Evolutionary conservation across 108 stramenopile genomes (phyloP).

Genomic region (Seminavis robusta): DNA sequence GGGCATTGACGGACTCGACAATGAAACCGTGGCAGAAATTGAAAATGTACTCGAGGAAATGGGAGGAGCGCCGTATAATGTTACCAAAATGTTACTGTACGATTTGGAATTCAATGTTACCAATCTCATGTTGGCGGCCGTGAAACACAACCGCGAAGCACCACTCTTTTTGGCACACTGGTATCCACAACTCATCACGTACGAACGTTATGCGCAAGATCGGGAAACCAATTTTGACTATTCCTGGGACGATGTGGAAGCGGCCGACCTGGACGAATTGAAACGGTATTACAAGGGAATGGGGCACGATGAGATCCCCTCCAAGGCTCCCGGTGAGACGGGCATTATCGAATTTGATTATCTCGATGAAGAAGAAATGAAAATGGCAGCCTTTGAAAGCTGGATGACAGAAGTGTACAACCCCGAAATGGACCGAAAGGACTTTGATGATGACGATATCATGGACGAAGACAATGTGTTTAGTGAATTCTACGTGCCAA

Average conservation of each 20-base stretch:
- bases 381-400: slow-evolving; percentile 78
- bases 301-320: slow-evolving; percentile 76
- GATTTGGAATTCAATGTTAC: slow-evolving; percentile 82
- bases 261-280: slow-evolving; percentile 70
- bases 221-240: slow-evolving; percentile 71
- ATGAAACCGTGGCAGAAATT: slow-evolving; percentile 48
- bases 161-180: slow-evolving; percentile 79
- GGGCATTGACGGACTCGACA: slow-evolving; percentile 41
- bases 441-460: slow-evolving; percentile 81
- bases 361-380: slow-evolving; percentile 79
- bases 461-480: slow-evolving; percentile 77
- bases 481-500: slow-evolving; percentile 54
- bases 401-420: slow-evolving; percentile 89
- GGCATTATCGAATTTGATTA: slow-evolving; percentile 70
- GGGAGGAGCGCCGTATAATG: slow-evolving; percentile 29
- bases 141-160: slow-evolving; percentile 77
- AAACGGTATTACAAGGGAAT: slow-evolving; percentile 72
- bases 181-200: slow-evolving; percentile 75
- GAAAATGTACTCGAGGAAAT: slow-evolving; percentile 31
- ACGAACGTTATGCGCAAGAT: slow-evolving; percentile 59
- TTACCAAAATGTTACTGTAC: slow-evolving; percentile 71
- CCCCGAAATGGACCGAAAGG: slow-evolving; percentile 69
- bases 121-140: slow-evolving; percentile 76
- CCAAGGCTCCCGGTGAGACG: slow-evolving; percentile 61
- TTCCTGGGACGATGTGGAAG: slow-evolving; percentile 77